phyloP scores from a whole-genome alignment of 306 rosid genomes.

The Elaeagnus macrophylla region DNA sequence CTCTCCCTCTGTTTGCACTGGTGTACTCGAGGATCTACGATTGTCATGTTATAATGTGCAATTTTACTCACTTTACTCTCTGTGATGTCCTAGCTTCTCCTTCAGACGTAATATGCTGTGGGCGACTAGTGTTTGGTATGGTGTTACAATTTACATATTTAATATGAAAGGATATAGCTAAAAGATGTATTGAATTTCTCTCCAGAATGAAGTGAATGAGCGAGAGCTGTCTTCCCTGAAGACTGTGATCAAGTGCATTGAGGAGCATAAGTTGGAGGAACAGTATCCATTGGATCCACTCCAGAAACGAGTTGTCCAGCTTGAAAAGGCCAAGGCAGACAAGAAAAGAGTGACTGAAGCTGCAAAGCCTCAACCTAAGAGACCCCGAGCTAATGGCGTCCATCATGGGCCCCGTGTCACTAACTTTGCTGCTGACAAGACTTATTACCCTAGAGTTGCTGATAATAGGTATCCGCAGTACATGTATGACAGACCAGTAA shows the following conservation, averaged over 20 bases:
- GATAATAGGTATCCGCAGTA: constrained; percentile 88
- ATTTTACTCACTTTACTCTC: no score
- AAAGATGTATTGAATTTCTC: constrained; percentile 3
- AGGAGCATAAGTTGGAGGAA: constrained; percentile 91
- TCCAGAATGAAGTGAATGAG: constrained; percentile 75
- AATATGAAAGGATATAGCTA: constrained; percentile 10
- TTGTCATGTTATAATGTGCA: no score
- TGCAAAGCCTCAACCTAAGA: constrained; percentile 87
- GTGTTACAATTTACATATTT: neutral
- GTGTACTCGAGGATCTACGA: no score
- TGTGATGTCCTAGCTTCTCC: neutral
- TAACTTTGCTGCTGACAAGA: constrained; percentile 54
- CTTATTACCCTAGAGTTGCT: constrained; percentile 60
- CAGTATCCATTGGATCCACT: constrained; percentile 73
- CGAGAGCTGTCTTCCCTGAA: constrained; percentile 84
- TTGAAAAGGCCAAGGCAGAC: constrained; percentile 95
- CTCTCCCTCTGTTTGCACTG: no score
- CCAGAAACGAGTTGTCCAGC: constrained; percentile 57
- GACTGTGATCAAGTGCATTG: constrained; percentile 72
- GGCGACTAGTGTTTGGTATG: constrained; percentile 1
- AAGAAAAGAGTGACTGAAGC: constrained; percentile 85
- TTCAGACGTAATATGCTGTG: neutral
- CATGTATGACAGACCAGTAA: constrained; percentile 60
- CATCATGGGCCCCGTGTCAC: constrained; percentile 62
- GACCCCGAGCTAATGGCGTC: constrained; percentile 78